Base-by-base conservation (phyloP, 495 filamentous ascomycete species). In the Gamarada debralockiae region DNA sequence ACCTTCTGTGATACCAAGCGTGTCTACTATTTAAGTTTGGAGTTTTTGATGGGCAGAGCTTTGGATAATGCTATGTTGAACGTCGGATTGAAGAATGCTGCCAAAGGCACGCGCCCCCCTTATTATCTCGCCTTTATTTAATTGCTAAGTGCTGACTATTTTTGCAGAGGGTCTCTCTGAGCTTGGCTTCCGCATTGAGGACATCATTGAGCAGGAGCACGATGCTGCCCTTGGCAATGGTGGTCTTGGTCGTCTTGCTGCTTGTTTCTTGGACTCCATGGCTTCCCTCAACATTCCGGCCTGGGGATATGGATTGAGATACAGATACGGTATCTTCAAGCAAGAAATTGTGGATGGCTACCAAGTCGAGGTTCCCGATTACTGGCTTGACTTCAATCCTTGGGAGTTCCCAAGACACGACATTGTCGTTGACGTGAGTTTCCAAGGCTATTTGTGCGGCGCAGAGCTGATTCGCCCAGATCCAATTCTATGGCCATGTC, bases 21-120 rank as follows among this genome's bases (percentile, higher is more conserved):
- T 33, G 79, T 97, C 42, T 98, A 98, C 71, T 98, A 98, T 67
- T 77, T 98, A 37, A 96, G 90, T 25, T 80, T 98, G 37, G 93
- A 98, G 65, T 98, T 98, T 61, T 73, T 98, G 52, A 98, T 98
- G 93, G 93, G 93, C 21, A 76, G 93, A 60, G 86, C 93, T 29
- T 70, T 98, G 59, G 93, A 98, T 71, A 98, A 98, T 84, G 91
- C 95, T 25, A 97, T 98, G 89, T 80, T 98, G 50, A 98, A 98
- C 62, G 78, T 93, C 48, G 89, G 87, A 9, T 73, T 89, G 72
- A 98, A 98, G 70, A 81, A 89, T 62, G 70, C 84, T 46, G 93
- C 93, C 18, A 82, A 81, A 71, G 80, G 87, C 90, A 72, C 33
- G 66, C 52, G 3, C n/a, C 18, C 8, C 24, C 10, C 27, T 29